phyloP scores from a whole-genome alignment of 2,329 filamentous ascomycete genomes.

The Colletotrichum sp. region DNA sequence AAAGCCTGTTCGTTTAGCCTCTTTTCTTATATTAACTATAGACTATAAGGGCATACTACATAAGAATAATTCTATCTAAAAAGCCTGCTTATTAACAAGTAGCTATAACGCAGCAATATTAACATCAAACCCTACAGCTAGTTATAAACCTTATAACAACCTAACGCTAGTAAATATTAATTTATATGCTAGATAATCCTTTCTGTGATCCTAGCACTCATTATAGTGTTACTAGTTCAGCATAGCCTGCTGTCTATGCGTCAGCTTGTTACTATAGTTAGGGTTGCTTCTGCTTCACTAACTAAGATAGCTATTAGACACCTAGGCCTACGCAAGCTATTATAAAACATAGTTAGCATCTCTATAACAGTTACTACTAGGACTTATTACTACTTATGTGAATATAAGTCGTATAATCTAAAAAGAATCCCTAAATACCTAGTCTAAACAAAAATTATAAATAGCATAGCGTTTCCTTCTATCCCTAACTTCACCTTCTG shows the following conservation, averaged over 20 bases:
- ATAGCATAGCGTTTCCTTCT: background rate
- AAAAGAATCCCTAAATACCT: background rate
- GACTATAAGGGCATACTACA: background rate
- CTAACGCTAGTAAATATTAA: background rate
- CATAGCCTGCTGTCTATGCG: background rate
- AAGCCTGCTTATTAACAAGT: background rate
- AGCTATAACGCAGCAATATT: background rate
- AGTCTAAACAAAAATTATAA: background rate
- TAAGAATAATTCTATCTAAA: background rate
- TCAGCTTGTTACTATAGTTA: background rate
- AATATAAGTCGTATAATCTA: background rate
- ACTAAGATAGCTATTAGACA: background rate
- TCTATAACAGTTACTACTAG: background rate
- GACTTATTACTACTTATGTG: background rate
- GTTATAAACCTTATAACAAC: background rate
- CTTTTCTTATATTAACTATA: background rate
- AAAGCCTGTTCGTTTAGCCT: background rate
- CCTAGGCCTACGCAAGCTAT: background rate
- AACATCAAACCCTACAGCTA: background rate
- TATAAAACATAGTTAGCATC: background rate
- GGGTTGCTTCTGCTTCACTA: background rate
- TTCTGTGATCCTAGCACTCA: background rate
- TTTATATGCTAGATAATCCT: background rate
- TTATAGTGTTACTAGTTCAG: background rate
- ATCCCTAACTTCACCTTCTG: background rate